These are phyloP conservation scores for Aspergillus avenaceus DNA, from an alignment of 495 filamentous ascomycete genomes.

Conservation along the genomic window DNA sequence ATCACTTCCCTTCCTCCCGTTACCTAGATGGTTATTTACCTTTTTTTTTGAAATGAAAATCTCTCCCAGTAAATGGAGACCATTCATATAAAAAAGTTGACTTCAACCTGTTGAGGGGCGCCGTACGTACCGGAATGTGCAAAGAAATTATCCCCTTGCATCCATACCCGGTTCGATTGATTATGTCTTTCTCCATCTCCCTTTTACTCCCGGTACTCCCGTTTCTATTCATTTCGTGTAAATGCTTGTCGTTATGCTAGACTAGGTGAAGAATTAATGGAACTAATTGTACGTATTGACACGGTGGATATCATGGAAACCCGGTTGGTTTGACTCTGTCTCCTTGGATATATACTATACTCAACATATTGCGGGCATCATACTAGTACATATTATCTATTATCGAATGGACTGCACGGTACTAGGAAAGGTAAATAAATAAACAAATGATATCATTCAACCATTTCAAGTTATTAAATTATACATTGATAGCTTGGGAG, in stretches of 20 bases:
- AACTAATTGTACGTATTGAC: background rate
- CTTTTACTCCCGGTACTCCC: background rate
- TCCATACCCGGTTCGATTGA: constrained; percentile 5
- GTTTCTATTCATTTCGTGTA: constrained; percentile 1
- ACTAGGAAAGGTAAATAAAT: too few species aligned
- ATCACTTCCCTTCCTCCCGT: background rate
- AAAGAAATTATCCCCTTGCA: background rate
- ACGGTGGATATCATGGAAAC: too few species aligned
- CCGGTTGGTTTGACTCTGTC: too few species aligned
- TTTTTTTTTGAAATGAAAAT: constrained; percentile 3
- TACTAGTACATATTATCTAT: too few species aligned
- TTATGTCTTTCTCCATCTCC: background rate
- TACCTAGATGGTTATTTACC: constrained; percentile 1
- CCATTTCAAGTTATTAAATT: too few species aligned
- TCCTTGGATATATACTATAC: background rate
- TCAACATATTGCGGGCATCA: too few species aligned
- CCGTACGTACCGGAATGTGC: background rate
- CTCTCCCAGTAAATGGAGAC: background rate
- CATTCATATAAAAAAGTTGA: too few species aligned
- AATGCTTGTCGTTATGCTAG: background rate
- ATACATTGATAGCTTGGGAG: too few species aligned
- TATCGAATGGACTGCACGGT: too few species aligned
- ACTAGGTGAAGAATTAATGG: background rate
- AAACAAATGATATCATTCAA: too few species aligned
- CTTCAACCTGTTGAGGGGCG: too few species aligned